phyloP scores from a whole-genome alignment of 2,329 filamentous ascomycete species.

The Penicillium fuscoglaucum region DNA sequence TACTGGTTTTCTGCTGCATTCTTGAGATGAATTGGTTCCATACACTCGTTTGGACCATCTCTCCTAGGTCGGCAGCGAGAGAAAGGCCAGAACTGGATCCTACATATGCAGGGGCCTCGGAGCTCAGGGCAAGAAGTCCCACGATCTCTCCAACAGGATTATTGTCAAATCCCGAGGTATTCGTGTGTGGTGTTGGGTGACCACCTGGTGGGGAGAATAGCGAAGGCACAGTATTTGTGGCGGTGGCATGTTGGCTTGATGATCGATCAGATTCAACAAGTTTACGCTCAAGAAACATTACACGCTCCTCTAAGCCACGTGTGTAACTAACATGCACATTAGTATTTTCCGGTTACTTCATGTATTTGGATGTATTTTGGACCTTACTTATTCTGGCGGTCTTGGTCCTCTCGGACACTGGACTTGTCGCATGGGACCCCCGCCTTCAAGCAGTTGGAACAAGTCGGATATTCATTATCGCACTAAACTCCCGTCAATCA shows the following conservation, averaged over 20 bases:
- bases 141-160: slow-evolving; percentile 49
- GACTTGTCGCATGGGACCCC: slow-evolving; percentile 47
- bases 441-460: slow-evolving; percentile 48
- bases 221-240: slow-evolving; percentile 20
- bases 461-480: slow-evolving; percentile 48
- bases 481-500: slow-evolving; percentile 33
- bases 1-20: slow-evolving; percentile 20
- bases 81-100: slow-evolving; percentile 53
- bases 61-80: slow-evolving; percentile 52
- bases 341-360: slow-evolving; percentile 1
- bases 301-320: slow-evolving; percentile 44
- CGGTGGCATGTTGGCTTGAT: slow-evolving; percentile 15
- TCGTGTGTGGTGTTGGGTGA: slow-evolving; percentile 20
- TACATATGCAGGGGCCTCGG: slow-evolving; percentile 52
- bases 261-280: slow-evolving; percentile 22
- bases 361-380: not conserved
- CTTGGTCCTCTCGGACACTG: slow-evolving; percentile 42
- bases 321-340: slow-evolving; percentile 38
- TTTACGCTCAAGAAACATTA: slow-evolving; percentile 45
- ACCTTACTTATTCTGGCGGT: slow-evolving; percentile 38
- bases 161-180: slow-evolving; percentile 29
- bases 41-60: slow-evolving; percentile 56
- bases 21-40: slow-evolving; percentile 53
- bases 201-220: slow-evolving; percentile 26
- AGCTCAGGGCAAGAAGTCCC: slow-evolving; percentile 51